Base-by-base conservation (phyloP, 148 eudicot genomes). In the Fagopyrum esculentum region DNA sequence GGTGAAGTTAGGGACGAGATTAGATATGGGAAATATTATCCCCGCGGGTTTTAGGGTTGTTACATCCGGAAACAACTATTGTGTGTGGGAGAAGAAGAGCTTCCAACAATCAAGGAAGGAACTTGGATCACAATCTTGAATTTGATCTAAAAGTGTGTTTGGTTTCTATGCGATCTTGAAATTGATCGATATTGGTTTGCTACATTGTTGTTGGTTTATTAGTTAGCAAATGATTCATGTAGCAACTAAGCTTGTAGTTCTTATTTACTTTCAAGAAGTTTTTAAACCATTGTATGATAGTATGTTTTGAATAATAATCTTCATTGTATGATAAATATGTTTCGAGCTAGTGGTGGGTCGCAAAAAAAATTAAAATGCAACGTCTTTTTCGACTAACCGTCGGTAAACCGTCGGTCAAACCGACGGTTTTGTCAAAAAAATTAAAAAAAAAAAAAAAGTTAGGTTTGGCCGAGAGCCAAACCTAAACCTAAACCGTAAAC, bases 31-130 rank as follows among this genome's bases (percentile, higher is more conserved):
- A 35, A 64, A 64, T 19, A 35, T 64, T 3, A 64, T 64, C 29
- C 70, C 70, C n/a, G 46, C 45, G 12, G 70, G 15, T 64, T 64
- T 40, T 5, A 64, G 5, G 70, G 46, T 64, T 13, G 17, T 17
- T 12, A 17, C 46, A 12, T 12, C 70, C 0, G 70, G 70, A 1
- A 64, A 12, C 5, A 64, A 15, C 16, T 64, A 64, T 4, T 64
- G 70, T 64, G 70, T 64, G 45, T 64, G 70, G 70, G 70, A 64
- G 70, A 64, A 64, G 70, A 64, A 64, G 46, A 40, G 70, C 9
- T 10, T 40, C 13, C 70, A 64, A 17, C 70, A 64, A 13, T 64
- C 70, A 35, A 64, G 70, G 70, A 64, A 64, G 70, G 70, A 64
- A 45, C 70, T 64, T 64, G 70, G 70, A 13, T 35, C 45, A 11